Conservation (phyloP, 2,329 filamentous ascomycete genomes). For the Xylaria polymorpha region DNA sequence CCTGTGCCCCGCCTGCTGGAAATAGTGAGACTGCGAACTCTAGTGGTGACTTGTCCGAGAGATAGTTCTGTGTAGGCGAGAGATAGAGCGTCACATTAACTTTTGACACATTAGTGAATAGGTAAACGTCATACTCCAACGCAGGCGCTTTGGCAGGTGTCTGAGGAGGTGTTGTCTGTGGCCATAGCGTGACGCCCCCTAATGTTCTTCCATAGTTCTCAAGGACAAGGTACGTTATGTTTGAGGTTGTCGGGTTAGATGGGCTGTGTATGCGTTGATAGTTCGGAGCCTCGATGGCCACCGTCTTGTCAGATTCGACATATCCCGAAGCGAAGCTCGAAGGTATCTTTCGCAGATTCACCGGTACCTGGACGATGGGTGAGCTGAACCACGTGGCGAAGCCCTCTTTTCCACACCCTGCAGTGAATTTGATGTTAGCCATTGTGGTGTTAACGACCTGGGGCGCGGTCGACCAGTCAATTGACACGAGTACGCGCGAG, state of each 20-base stretch:
- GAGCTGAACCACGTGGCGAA: slow-evolving; percentile 49
- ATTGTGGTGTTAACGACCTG: slow-evolving; percentile 53
- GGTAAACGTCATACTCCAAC: slow-evolving; percentile 71
- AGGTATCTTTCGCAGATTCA: slow-evolving; percentile 62
- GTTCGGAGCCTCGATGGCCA: slow-evolving; percentile 66
- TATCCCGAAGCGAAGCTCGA: slow-evolving; percentile 67
- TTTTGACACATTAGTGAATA: slow-evolving; percentile 63
- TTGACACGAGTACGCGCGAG: slow-evolving; percentile 62
- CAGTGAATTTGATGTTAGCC: slow-evolving; percentile 64
- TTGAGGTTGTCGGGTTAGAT: slow-evolving; percentile 43
- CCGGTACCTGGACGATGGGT: slow-evolving; percentile 65
- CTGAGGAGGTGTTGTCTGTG: slow-evolving; percentile 63
- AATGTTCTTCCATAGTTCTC: slow-evolving; percentile 67
- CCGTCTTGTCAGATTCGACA: slow-evolving; percentile 69
- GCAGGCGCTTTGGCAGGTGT: slow-evolving; percentile 62
- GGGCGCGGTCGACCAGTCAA: slow-evolving; percentile 65
- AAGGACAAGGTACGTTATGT: slow-evolving; percentile 63
- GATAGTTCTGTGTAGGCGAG: slow-evolving; percentile 65
- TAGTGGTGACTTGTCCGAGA: slow-evolving; percentile 61
- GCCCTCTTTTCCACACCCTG: slow-evolving; percentile 47
- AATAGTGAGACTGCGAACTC: slow-evolving; percentile 49
- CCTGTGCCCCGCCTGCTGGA: slow-evolving; percentile 49
- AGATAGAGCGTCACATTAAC: slow-evolving; percentile 62
- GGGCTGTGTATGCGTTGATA: slow-evolving; percentile 57
- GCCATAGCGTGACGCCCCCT: slow-evolving; percentile 67